Evolutionary conservation across 768 basidiomycete species (phyloP), one percentile per base, ranked within the genome.

Genomic region (Leccinum subgranulosum): DNA sequence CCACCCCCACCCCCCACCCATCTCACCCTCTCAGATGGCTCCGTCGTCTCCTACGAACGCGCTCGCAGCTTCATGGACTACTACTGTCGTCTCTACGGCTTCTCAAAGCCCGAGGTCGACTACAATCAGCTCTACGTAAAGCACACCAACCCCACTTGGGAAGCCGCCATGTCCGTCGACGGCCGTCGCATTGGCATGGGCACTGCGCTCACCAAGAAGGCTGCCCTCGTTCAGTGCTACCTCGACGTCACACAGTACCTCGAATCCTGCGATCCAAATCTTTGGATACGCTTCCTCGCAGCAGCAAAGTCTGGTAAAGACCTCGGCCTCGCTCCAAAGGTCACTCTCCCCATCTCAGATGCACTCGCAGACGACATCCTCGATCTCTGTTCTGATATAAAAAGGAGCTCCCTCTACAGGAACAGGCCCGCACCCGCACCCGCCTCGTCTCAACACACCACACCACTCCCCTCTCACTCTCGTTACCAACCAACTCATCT

Each of bases 31-130:
- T 82, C 85, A 3, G 88, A 93, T 65, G 84, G 85, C 25, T 79
- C 83, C 11, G 65, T 73, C 21, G 81, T 94, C 60, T 75, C 75
- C 7, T 86, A 86, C 51, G 90, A 92, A 52, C 81, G 81, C 52
- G 92, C 93, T 3, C 84, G 88, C 50, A 84, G 82, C 58, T 98
- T 98, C 77, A 94, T 97, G 88, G 94, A 95, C 61, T 98, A 90
- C 70, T 98, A 98, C 66, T 96, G 94, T 68, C 82, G 85, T 47
- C 79, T 84, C 34, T 97, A 85, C 69, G 75, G 76, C 25, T 94
- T 94, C 66, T 77, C 80, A 10, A 83, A 81, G 60, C 92, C 92
- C 3, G 87, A 90, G 50, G 73, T 96, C 58, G 77, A 79, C 14
- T 88, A 81, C 58, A 72, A 75, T 1, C 76, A 77, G 43, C 46